These are phyloP conservation scores for Ramalina intermedia DNA, from an alignment of 495 filamentous ascomycete species.

Conservation along the genomic window DNA sequence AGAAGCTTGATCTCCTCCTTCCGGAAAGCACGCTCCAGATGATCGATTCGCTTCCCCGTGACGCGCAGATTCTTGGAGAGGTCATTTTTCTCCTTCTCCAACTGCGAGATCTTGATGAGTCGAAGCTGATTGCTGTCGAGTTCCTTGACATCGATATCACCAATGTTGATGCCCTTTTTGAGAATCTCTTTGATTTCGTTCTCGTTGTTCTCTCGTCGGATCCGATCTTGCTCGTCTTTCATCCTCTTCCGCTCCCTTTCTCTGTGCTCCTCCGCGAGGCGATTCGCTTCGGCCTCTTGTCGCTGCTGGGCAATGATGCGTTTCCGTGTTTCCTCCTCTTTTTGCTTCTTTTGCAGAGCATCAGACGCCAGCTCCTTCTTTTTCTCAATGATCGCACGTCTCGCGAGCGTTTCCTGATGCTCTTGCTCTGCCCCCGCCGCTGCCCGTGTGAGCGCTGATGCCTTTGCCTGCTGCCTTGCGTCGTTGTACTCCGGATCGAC, in stretches of 20 bases:
- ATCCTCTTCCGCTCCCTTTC: conserved; percentile 81
- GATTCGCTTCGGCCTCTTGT: conserved; percentile 73
- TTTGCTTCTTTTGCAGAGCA: conserved; percentile 70
- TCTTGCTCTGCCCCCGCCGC: conserved; percentile 80
- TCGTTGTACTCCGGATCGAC: conserved; percentile 82
- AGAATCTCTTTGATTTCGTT: conserved; percentile 92
- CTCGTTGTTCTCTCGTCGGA: conserved; percentile 85
- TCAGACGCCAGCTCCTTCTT: conserved; percentile 88
- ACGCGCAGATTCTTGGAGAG: conserved; percentile 77
- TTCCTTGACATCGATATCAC: conserved; percentile 64
- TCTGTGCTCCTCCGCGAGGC: conserved; percentile 77
- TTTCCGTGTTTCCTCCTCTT: conserved; percentile 80
- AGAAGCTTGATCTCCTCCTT: conserved; percentile 91
- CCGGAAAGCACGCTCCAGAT: conserved; percentile 91
- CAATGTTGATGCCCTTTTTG: conserved; percentile 73
- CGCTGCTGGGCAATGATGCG: conserved; percentile 68
- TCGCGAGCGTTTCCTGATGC: conserved; percentile 73
- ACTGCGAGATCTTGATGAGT: conserved; percentile 82
- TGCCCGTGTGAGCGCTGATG: conserved; percentile 64
- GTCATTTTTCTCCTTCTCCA: conserved; percentile 95
- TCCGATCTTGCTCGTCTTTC: conserved; percentile 77
- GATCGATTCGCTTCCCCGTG: conserved; percentile 91
- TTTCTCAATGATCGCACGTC: conserved; percentile 84
- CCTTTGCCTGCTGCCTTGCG: conserved; percentile 61
- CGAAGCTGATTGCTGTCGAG: conserved; percentile 81